Conservation (phyloP, 805 yeast species). For the Ogataea chonburiensis region DNA sequence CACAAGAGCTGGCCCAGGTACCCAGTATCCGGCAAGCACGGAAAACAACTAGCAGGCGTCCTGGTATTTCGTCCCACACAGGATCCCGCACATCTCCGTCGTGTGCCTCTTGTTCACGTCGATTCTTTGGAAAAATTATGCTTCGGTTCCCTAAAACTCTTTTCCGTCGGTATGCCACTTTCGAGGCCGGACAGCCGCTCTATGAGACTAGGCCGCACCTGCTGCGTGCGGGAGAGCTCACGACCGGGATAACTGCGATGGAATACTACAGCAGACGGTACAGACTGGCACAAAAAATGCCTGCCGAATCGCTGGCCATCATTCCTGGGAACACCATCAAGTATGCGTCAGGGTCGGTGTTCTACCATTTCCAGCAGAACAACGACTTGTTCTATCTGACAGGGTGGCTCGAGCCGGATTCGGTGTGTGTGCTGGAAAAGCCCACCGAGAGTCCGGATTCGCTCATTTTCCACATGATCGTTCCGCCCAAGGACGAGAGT, state of each 20-base stretch:
- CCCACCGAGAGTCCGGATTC: slow-evolving; percentile 51
- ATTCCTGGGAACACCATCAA: slow-evolving; percentile 70
- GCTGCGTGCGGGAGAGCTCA: slow-evolving; percentile 71
- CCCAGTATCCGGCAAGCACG: too few relatives aligned
- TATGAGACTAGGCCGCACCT: slow-evolving; percentile 81
- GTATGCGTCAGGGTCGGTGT: slow-evolving; percentile 87
- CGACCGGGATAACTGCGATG: slow-evolving; percentile 81
- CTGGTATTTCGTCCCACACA: too few relatives aligned
- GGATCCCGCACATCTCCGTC: too few relatives aligned
- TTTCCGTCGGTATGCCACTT: slow-evolving; percentile 13
- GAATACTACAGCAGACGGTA: slow-evolving; percentile 78
- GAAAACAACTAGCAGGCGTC: too few relatives aligned
- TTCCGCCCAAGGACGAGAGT: slow-evolving; percentile 74
- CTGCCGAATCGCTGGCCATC: slow-evolving; percentile 66
- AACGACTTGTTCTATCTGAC: slow-evolving; percentile 83
- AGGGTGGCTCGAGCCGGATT: slow-evolving; percentile 91
- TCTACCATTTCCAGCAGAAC: slow-evolving; percentile 89
- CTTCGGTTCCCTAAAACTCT: slow-evolving; percentile 4
- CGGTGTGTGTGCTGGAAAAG: slow-evolving; percentile 66
- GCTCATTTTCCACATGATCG: slow-evolving; percentile 70
- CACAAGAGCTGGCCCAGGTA: too few relatives aligned
- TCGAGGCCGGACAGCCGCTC: slow-evolving; percentile 75
- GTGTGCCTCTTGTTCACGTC: too few relatives aligned
- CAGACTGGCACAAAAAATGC: slow-evolving; percentile 54
- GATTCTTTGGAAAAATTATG: slow-evolving; percentile 6